Base-by-base conservation (phyloP, 1,284 basidiomycete genomes). In the Porogramme epimiltina region DNA sequence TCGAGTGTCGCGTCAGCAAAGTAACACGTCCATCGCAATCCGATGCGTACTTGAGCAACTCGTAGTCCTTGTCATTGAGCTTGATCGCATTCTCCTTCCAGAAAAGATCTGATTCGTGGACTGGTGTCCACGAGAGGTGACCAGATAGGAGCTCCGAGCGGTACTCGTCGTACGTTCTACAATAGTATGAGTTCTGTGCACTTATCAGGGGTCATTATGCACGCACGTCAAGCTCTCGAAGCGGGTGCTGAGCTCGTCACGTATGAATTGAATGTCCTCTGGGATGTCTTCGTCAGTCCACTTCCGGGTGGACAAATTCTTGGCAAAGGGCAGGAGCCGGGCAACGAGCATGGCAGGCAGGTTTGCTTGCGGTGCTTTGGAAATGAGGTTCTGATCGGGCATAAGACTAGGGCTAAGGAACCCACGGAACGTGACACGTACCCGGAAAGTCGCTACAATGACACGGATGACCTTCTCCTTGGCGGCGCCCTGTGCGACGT, bases 381-480 rank as follows among this genome's bases (percentile, higher is more conserved):
- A 76, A 15, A 98, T 84, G 25, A 98, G 78, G 68, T 98, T 98
- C 91, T 95, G 65, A 3, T 22, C 15, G 13, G 9, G 11, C 19
- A 37, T 6, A 4, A 16, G n/a, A 18, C 34, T 4, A 9, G 34
- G 13, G n/a, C n/a, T n/a, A n/a, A n/a, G 4, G 2, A 23, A 24
- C 13, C n/a, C n/a, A n/a, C n/a, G n/a, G n/a, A n/a, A n/a, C n/a
- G n/a, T n/a, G n/a, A 33, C 16, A 47, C 47, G 23, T 52, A 93
- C 93, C 54, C 88, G 78, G 74, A 98, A 91, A 0, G 95, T 95
- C 6, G 96, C 93, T 10, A 98, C 80, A 47, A 96, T 86, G n/a
- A 99, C 90, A 18, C 96, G 87, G 55, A 94, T 91, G 24, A 99
- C 93, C 70, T 99, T 99, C 74, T 99, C 96, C 73, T 99, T 99